Evolutionary conservation across 179 eudicot species (phyloP).

Genomic region (Nepenthes alata): DNA sequence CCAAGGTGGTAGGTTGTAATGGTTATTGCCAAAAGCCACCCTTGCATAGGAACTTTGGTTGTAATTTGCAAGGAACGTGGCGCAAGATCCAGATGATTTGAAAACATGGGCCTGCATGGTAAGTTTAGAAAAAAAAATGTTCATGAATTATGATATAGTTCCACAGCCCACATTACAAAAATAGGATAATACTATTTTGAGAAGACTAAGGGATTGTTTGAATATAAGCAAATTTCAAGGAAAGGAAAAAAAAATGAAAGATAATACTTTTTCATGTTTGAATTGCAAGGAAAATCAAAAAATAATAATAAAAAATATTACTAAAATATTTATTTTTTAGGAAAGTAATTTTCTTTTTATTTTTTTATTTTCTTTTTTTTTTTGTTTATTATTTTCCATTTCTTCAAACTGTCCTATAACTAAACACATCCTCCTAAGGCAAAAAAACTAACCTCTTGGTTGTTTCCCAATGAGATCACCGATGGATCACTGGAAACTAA

Average conservation of each 20-base stretch:
- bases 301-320: too few relatives aligned
- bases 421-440: not conserved
- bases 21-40: slow-evolving; percentile 46
- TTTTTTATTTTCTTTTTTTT: too few relatives aligned
- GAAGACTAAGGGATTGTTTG: too few relatives aligned
- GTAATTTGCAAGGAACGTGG: slow-evolving; percentile 88
- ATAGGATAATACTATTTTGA: not conserved
- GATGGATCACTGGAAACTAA: slow-evolving; percentile 62
- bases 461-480: slow-evolving; percentile 46
- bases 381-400: too few relatives aligned
- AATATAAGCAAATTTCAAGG: too few relatives aligned
- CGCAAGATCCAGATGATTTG: slow-evolving; percentile 73
- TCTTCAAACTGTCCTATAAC: too few relatives aligned
- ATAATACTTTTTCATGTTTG: too few relatives aligned
- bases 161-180: not conserved
- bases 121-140: not conserved
- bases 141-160: too few relatives aligned
- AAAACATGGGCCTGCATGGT: slow-evolving; percentile 71
- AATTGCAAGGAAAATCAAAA: too few relatives aligned
- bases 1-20: slow-evolving; percentile 92
- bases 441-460: slow-evolving; percentile 59
- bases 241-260: too few relatives aligned
- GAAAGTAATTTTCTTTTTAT: too few relatives aligned
- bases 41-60: slow-evolving; percentile 57
- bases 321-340: too few relatives aligned